A percentile compares a stretch with the other conserved stretches of the same genome.
Conservation (phyloP, 768 basidiomycete species). For the Pleurotus djamor region DNA sequence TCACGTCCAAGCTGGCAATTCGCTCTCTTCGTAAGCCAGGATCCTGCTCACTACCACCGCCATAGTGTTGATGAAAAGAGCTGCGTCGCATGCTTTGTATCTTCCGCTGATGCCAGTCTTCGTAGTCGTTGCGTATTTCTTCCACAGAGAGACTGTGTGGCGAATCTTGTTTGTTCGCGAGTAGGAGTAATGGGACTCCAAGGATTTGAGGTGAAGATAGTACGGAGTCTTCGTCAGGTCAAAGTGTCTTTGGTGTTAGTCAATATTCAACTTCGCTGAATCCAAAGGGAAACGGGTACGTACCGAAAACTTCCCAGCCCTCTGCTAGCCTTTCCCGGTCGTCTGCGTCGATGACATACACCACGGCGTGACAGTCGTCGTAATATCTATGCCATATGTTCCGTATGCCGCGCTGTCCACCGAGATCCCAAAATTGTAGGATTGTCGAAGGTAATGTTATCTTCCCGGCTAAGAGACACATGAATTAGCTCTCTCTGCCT, state of each 20-base stretch:
- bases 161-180: slow-evolving; percentile 96
- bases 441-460: slow-evolving; percentile 92
- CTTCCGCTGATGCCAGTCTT: slow-evolving; percentile 81
- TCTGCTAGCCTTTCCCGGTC: slow-evolving; percentile 88
- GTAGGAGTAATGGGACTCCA: slow-evolving; percentile 83
- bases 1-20: slow-evolving; percentile 79
- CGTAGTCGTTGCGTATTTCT: slow-evolving; percentile 88
- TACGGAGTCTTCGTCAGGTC: slow-evolving; percentile 61
- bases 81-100: slow-evolving; percentile 63
- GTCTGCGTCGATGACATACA: slow-evolving; percentile 91
- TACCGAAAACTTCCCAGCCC: slow-evolving; percentile 98
- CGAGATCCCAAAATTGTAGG: slow-evolving; percentile 96
- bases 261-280: background rate
- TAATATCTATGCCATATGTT: slow-evolving; percentile 96
- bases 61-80: slow-evolving; percentile 31
- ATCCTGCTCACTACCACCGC: slow-evolving; percentile 43
- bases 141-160: slow-evolving; percentile 79
- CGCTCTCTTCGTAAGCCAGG: slow-evolving; percentile 45
- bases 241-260: slow-evolving; percentile 1
- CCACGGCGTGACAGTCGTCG: slow-evolving; percentile 95
- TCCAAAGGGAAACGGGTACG: slow-evolving; percentile 20
- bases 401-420: slow-evolving; percentile 91
- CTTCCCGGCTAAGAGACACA: slow-evolving; percentile 70
- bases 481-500: too few relatives aligned
- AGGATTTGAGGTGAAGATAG: slow-evolving; percentile 89